Percentiles rank a stretch among this genome's conserved stretches.
Evolutionary conservation across 306 rosid genomes (phyloP).

Genomic region (Prunus fruticosa): DNA sequence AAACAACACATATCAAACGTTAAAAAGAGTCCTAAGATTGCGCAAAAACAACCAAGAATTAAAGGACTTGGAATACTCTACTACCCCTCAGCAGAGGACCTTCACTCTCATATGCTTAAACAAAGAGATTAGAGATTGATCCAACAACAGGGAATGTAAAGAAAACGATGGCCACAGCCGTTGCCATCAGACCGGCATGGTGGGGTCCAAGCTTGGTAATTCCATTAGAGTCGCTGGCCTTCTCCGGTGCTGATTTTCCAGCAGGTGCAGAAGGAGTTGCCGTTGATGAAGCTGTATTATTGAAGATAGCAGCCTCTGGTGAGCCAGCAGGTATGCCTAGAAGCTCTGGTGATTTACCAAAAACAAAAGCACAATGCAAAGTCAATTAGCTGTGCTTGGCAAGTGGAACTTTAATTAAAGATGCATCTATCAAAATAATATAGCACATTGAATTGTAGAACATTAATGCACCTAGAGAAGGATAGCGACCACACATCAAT

Average conservation of each 20-base stretch:
- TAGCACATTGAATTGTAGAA: too few species aligned
- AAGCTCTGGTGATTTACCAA: conserved; percentile 43
- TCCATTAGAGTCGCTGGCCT: conserved; percentile 17
- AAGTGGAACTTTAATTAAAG: too few species aligned
- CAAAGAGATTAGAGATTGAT: neutral
- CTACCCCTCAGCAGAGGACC: neutral
- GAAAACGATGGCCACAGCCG: conserved; percentile 32
- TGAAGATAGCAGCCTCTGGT: conserved; percentile 77
- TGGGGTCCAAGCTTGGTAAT: conserved; percentile 20
- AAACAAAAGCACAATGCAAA: neutral
- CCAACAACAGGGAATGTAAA: conserved; percentile 27
- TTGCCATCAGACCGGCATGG: conserved; percentile 4
- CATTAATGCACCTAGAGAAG: too few species aligned
- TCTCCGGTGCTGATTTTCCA: neutral
- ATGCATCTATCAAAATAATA: too few species aligned
- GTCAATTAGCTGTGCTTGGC: neutral
- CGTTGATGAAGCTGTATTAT: conserved; percentile 9
- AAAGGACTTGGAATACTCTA: neutral
- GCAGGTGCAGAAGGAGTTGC: neutral
- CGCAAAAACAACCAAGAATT: conserved; percentile 1
- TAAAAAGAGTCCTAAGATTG: neutral
- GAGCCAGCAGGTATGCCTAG: conserved; percentile 64
- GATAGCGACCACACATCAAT: too few species aligned
- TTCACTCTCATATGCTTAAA: neutral
- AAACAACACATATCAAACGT: neutral